Conservation (phyloP, 83 land plant species). For the Thuja plicata region DNA sequence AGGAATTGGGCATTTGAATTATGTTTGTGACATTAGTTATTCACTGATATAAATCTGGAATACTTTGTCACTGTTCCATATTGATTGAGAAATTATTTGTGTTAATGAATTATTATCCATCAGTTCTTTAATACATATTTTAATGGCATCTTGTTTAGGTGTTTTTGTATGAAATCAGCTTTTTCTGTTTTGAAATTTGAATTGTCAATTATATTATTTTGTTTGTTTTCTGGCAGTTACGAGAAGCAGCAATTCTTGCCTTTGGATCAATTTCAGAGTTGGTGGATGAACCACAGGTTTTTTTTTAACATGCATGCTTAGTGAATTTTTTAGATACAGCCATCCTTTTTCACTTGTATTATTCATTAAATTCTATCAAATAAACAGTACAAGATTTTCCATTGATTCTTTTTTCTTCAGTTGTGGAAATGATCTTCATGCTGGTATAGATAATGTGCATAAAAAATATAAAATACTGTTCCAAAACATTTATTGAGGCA, state of each 20-base stretch:
- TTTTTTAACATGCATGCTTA: not conserved
- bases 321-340: not conserved
- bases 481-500: not conserved
- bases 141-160: not conserved
- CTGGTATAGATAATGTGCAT: not conserved
- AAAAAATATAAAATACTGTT: not conserved
- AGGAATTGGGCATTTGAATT: not conserved
- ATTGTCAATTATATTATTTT: not conserved
- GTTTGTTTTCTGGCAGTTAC: constrained; percentile 53
- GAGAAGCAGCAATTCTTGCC: constrained; percentile 89
- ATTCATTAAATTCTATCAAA: not conserved
- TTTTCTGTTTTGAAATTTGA: not conserved
- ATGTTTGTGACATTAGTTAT: not conserved
- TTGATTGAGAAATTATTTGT: not conserved
- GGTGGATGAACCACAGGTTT: constrained; percentile 60
- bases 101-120: not conserved
- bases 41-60: not conserved
- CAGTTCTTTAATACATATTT: not conserved
- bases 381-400: not conserved
- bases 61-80: not conserved
- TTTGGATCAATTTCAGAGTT: constrained; percentile 72
- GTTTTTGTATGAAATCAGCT: not conserved
- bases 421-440: not conserved
- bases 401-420: not conserved
- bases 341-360: not conserved